Conservation (phyloP, 75 land plant genomes). For the Cupressus sempervirens region DNA sequence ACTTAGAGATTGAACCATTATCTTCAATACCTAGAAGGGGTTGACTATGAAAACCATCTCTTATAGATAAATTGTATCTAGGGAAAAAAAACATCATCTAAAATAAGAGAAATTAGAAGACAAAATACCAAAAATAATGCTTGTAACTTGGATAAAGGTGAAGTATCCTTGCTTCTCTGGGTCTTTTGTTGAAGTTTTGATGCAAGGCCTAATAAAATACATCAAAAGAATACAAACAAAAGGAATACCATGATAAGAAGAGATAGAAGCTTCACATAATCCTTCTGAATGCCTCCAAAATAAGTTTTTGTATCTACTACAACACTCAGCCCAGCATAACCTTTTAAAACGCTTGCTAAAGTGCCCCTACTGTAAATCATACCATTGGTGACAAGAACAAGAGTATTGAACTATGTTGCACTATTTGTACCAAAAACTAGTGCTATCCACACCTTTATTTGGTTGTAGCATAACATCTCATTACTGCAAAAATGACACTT, state of each 20-base stretch:
- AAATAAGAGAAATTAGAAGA: conserved; percentile 49
- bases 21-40: conserved; percentile 6
- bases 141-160: conserved; percentile 46
- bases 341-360: conserved; percentile 89
- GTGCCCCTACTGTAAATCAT: conserved; percentile 90
- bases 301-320: conserved; percentile 72
- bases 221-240: conserved; percentile 45
- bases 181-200: conserved; percentile 35
- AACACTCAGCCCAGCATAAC: conserved; percentile 79
- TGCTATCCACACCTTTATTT: conserved; percentile 69
- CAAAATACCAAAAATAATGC: conserved; percentile 61
- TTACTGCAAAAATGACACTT: too few species aligned
- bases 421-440: conserved; percentile 66
- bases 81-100: conserved; percentile 31
- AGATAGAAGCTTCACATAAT: conserved; percentile 42
- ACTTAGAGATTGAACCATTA: background rate
- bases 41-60: background rate
- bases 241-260: conserved; percentile 54
- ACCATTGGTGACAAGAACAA: conserved; percentile 84
- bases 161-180: conserved; percentile 54
- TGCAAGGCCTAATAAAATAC: conserved; percentile 68
- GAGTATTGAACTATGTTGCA: conserved; percentile 79
- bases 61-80: conserved; percentile 23
- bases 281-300: conserved; percentile 31
- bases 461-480: too few species aligned